These are phyloP conservation scores for Oropetium thomaeum DNA, from an alignment of 176 grass and related monocot genomes.

Conservation along the genomic window DNA sequence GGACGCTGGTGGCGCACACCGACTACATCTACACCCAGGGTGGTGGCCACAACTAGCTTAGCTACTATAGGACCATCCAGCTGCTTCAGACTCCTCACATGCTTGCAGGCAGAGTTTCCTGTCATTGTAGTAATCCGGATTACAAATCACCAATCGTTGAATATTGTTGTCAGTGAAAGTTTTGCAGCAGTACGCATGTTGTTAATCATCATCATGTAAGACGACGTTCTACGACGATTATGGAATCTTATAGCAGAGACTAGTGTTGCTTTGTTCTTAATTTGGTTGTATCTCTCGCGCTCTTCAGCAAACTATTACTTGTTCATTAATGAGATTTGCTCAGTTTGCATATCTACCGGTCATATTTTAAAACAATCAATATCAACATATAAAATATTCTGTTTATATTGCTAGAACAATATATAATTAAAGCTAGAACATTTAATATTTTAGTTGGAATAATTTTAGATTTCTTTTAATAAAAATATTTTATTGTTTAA, in stretches of 20 bases:
- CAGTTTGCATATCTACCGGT: too few relatives aligned
- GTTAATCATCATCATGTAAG: background rate
- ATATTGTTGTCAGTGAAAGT: background rate
- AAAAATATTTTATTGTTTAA: too few relatives aligned
- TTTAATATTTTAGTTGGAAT: too few relatives aligned
- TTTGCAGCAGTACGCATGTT: background rate
- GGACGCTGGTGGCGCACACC: constrained; percentile 52
- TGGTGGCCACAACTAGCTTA: constrained; percentile 28
- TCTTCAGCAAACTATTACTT: background rate
- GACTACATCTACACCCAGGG: constrained; percentile 72
- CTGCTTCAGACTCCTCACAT: background rate
- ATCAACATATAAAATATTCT: too few relatives aligned
- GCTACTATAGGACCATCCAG: background rate
- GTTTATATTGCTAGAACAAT: too few relatives aligned
- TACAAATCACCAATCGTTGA: background rate
- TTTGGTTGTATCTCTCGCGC: background rate
- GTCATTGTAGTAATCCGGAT: background rate
- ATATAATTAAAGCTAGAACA: too few relatives aligned
- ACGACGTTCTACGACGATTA: background rate
- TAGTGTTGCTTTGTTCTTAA: background rate
- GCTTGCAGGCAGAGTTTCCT: background rate
- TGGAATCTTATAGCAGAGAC: too few relatives aligned
- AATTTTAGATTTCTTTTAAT: too few relatives aligned
- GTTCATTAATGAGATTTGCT: too few relatives aligned
- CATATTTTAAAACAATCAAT: too few relatives aligned